These are phyloP conservation scores for Malassezia obtusa DNA, from an alignment of 1,284 basidiomycete species.

Conservation along the genomic window DNA sequence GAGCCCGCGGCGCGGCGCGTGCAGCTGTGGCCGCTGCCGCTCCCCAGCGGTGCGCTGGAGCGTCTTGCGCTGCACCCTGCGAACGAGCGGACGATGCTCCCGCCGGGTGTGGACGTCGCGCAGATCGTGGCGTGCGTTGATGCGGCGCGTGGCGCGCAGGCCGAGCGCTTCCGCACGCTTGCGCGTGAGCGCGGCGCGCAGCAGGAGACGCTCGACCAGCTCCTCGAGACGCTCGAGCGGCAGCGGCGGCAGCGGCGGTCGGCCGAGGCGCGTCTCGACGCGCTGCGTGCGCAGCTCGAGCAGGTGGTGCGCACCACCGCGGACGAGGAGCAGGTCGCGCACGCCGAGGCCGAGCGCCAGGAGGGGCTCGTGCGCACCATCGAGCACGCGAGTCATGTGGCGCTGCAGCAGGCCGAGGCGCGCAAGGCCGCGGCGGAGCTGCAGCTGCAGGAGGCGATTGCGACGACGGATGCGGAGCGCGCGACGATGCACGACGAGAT, in stretches of 20 bases:
- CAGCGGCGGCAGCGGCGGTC: conserved; percentile 15
- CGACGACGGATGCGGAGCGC: conserved; percentile 14
- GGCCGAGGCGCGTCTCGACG: conserved; percentile 20
- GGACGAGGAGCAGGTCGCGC: conserved; percentile 11
- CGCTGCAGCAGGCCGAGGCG: conserved; percentile 16
- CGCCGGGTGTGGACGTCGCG: conserved; percentile 26
- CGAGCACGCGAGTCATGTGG: conserved; percentile 12
- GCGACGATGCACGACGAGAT: conserved; percentile 16
- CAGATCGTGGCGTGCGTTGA: conserved; percentile 22
- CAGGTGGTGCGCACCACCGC: conserved; percentile 1
- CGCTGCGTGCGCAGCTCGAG: conserved; percentile 20
- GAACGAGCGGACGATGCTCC: conserved; percentile 30
- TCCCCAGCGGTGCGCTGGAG: conserved; percentile 25
- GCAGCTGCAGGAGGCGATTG: conserved; percentile 15
- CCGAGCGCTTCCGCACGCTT: conserved; percentile 22
- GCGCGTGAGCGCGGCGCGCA: conserved; percentile 27
- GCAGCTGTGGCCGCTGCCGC: conserved; percentile 26
- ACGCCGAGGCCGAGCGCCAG: conserved; percentile 5
- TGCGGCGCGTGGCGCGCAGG: conserved; percentile 22
- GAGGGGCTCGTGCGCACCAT: conserved; percentile 12
- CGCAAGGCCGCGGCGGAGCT: conserved; percentile 8
- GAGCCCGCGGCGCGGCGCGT: conserved; percentile 28
- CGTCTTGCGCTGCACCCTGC: conserved; percentile 23
- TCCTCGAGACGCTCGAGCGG: conserved; percentile 6
- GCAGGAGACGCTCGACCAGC: conserved; percentile 30